Percentiles rank a stretch among this genome's conserved stretches.
Conservation (phyloP, 495 filamentous ascomycete genomes). For the Letharia lupina region DNA sequence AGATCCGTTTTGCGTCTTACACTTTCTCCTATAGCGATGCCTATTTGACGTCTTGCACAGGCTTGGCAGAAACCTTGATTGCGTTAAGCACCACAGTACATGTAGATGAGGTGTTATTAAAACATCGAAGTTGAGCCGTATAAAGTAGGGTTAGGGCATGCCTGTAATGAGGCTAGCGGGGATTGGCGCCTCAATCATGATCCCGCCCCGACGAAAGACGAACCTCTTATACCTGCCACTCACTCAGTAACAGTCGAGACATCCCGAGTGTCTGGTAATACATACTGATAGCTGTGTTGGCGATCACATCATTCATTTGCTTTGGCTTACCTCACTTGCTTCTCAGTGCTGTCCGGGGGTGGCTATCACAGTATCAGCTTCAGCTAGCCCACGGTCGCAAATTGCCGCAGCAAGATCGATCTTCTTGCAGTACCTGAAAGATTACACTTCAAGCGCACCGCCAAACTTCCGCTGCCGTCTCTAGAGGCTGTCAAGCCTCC, state of each 20-base stretch:
- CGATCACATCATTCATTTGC: background rate
- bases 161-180: slow-evolving; percentile 7
- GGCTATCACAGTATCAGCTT: slow-evolving; percentile 12
- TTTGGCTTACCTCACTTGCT: slow-evolving; percentile 4
- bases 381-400: slow-evolving; percentile 18
- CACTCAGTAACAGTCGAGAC: slow-evolving; percentile 11
- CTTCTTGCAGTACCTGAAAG: slow-evolving; percentile 11
- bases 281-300: slow-evolving; percentile 1
- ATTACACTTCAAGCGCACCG: slow-evolving; percentile 18
- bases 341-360: background rate
- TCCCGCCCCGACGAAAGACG: slow-evolving; percentile 9
- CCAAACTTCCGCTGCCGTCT: slow-evolving; percentile 15
- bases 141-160: slow-evolving; percentile 8
- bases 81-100: background rate
- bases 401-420: slow-evolving; percentile 19
- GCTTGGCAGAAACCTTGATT: background rate
- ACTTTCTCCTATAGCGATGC: background rate
- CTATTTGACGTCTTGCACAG: background rate
- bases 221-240: slow-evolving; percentile 21
- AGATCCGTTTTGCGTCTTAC: background rate
- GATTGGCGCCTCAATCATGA: slow-evolving; percentile 3
- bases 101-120: background rate
- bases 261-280: background rate
- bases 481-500: slow-evolving; percentile 17
- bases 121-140: slow-evolving; percentile 4